Conservation (phyloP, 768 basidiomycete species). For the Calocybe gangraenosa region DNA sequence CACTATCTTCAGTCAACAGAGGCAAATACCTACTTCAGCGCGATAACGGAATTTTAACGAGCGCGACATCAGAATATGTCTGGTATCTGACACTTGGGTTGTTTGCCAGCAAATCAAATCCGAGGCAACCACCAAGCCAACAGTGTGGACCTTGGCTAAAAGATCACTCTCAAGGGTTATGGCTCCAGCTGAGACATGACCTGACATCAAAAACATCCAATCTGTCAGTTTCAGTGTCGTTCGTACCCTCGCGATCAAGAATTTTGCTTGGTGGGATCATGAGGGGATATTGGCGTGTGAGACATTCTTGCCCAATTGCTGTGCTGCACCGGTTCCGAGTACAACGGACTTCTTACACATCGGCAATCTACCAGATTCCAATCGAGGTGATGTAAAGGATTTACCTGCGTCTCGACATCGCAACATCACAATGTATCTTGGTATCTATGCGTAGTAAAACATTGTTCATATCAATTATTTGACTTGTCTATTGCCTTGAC, state of each 20-base stretch:
- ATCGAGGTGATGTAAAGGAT: not conserved
- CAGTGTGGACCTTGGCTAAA: conserved; percentile 4
- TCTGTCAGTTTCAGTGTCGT: conserved; percentile 15
- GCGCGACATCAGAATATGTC: conserved; percentile 15
- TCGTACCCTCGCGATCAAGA: conserved; percentile 7
- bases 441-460: not conserved
- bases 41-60: conserved; percentile 2
- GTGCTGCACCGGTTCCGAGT: conserved; percentile 11
- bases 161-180: conserved; percentile 1
- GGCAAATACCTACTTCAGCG: conserved; percentile 7
- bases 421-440: conserved; percentile 1
- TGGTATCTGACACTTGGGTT: conserved; percentile 3
- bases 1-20: conserved; percentile 12
- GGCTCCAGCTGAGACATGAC: not conserved
- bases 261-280: conserved; percentile 5
- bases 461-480: too few species aligned
- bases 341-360: conserved; percentile 6
- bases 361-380: conserved; percentile 6
- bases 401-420: conserved; percentile 1
- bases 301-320: not conserved
- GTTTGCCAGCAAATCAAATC: conserved; percentile 3
- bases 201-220: conserved; percentile 8
- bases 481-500: too few species aligned
- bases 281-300: conserved; percentile 15
- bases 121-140: conserved; percentile 10